A percentile compares a stretch with the other conserved stretches of the same genome.
phyloP scores from a whole-genome alignment of 768 basidiomycete genomes.

The Termitomyces sp. region DNA sequence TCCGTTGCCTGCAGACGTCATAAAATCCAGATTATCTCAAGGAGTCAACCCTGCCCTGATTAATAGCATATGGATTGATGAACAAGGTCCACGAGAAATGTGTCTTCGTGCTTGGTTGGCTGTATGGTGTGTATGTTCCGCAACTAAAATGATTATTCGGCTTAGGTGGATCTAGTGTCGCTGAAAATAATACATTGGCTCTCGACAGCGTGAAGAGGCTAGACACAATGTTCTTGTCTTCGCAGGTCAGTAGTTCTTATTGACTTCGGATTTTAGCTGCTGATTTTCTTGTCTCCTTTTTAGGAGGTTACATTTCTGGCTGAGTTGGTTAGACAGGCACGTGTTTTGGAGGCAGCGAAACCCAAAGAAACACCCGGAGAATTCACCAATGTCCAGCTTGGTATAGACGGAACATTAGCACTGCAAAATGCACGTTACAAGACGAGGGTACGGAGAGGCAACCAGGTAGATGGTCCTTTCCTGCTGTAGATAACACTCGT shows the following conservation, averaged over 20 bases:
- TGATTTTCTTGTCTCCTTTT: neutral
- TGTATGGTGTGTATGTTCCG: conserved; percentile 21
- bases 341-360: conserved; percentile 25
- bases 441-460: conserved; percentile 29
- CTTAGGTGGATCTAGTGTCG: conserved; percentile 17
- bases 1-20: conserved; percentile 21
- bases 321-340: conserved; percentile 24
- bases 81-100: conserved; percentile 17
- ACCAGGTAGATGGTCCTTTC: conserved; percentile 25
- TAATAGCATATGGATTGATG: conserved; percentile 24
- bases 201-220: conserved; percentile 10
- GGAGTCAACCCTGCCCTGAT: conserved; percentile 14
- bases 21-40: conserved; percentile 12
- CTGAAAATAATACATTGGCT: conserved; percentile 3
- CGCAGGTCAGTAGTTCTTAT: conserved; percentile 14
- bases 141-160: neutral
- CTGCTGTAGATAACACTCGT: no score
- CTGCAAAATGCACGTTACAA: conserved; percentile 37
- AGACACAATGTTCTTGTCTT: conserved; percentile 15
- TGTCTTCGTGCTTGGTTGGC: conserved; percentile 36
- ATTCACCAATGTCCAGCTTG: conserved; percentile 20
- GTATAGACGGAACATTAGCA: conserved; percentile 21
- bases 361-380: conserved; percentile 29
- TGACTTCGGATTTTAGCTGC: neutral
- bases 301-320: conserved; percentile 28